Percentiles rank a stretch among this genome's conserved stretches.
Conservation (phyloP, 768 basidiomycete genomes). For the Leccinum longicurvipes region DNA sequence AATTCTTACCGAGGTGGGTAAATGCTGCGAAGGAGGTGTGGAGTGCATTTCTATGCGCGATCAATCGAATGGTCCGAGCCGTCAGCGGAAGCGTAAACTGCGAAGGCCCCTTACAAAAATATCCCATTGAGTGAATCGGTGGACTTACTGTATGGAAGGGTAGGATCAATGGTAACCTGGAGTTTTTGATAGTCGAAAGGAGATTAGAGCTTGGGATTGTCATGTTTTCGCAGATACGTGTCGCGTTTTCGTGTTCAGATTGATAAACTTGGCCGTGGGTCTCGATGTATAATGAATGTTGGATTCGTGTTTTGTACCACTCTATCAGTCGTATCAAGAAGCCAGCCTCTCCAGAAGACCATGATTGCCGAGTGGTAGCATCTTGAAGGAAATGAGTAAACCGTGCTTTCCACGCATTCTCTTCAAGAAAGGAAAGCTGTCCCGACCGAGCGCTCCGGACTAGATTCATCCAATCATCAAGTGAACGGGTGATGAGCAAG, state of each 20-base stretch:
- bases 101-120: not conserved
- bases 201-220: slow-evolving; percentile 19
- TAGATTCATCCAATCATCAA: slow-evolving; percentile 38
- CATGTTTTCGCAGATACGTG: slow-evolving; percentile 6
- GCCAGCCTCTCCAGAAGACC: slow-evolving; percentile 36
- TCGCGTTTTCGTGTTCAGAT: slow-evolving; percentile 10
- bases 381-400: slow-evolving; percentile 31
- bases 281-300: slow-evolving; percentile 42
- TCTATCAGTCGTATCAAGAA: slow-evolving; percentile 45
- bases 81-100: slow-evolving; percentile 47
- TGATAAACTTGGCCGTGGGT: slow-evolving; percentile 31
- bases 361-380: slow-evolving; percentile 15
- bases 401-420: slow-evolving; percentile 30
- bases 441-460: slow-evolving; percentile 29
- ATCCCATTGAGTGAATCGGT: not conserved
- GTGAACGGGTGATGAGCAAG: slow-evolving; percentile 23
- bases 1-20: slow-evolving; percentile 27
- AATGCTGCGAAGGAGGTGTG: slow-evolving; percentile 42
- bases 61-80: slow-evolving; percentile 40
- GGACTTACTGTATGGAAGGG: slow-evolving; percentile 47
- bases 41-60: slow-evolving; percentile 47
- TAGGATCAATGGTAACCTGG: slow-evolving; percentile 39
- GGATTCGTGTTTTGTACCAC: slow-evolving; percentile 40
- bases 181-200: slow-evolving; percentile 25
- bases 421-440: slow-evolving; percentile 24